phyloP scores from a whole-genome alignment of 225 moss, liverwort and hornwort species.

The Bryoerythrophyllum caledonicum region DNA sequence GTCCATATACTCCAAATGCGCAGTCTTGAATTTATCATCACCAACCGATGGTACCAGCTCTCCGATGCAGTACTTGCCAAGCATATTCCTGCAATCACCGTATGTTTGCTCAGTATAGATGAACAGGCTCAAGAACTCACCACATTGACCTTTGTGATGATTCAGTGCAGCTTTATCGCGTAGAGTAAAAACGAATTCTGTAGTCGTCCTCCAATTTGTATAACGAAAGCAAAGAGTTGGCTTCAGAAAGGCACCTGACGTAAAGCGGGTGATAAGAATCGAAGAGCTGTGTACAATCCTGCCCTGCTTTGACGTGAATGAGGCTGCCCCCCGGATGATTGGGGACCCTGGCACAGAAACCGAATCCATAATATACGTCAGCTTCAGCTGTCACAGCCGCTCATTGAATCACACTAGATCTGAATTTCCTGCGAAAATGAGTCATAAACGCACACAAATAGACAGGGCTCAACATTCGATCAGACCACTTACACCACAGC shows the following conservation, averaged over 20 bases:
- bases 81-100: conserved; percentile 57
- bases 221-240: not conserved
- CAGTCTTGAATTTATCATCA: conserved; percentile 69
- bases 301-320: conserved; percentile 94
- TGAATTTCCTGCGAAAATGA: conserved; percentile 28
- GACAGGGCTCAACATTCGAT: conserved; percentile 33
- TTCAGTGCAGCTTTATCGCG: not conserved
- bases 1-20: conserved; percentile 71
- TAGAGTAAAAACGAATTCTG: not conserved
- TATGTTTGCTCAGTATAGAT: conserved; percentile 6
- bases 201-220: not conserved
- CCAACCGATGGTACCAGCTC: conserved; percentile 57
- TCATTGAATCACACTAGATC: not conserved
- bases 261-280: conserved; percentile 98
- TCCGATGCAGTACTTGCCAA: conserved; percentile 76
- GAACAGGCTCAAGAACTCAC: not conserved
- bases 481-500: conserved; percentile 9
- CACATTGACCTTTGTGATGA: not conserved
- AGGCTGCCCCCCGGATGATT: conserved; percentile 94
- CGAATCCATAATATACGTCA: conserved; percentile 42
- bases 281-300: conserved; percentile 96
- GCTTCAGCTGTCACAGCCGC: conserved; percentile 37
- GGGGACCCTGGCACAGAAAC: conserved; percentile 75
- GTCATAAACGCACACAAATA: conserved; percentile 33
- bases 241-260: conserved; percentile 61